Base-by-base conservation (phyloP, 164 flowering plant species). In the Chimonanthus praecox region DNA sequence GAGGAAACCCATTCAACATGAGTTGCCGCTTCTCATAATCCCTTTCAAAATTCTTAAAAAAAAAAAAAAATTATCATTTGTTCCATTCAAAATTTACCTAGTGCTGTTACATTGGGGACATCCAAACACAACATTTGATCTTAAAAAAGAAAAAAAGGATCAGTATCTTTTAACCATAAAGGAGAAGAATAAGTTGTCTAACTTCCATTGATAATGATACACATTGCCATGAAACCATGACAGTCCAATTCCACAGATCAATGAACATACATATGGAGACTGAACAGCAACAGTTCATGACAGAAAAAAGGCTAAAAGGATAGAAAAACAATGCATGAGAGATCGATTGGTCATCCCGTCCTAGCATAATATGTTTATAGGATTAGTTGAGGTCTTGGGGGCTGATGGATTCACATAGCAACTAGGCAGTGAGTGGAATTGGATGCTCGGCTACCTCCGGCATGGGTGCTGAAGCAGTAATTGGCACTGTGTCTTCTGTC, bases 391-490 rank as follows among this genome's bases (percentile, higher is more conserved):
- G 78, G 54, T 73, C 75, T 47, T 78, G 78, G 73, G 72, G n/a
- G 46, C 68, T 66, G 87, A 74, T 63, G 78, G 58, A n/a, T 78
- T 76, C 61, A 65, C 48, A 11, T 45, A 75, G 75, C 83, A 83
- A 72, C 73, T 76, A 7, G 81, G 69, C 3, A 68, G 68, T 6
- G 82, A 33, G 65, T 6, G 68, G 61, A 4, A 76, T 71, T 47
- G 61, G 73, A 72, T 78, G 79, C 8, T 83, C 88, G 15, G 72
- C 64, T 60, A 71, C 80, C 65, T 83, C 82, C 49, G 79, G 54
- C 49, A 64, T n/a, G 44, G 58, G 33, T 33, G 33, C 46, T 49
- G 79, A 63, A 49, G 64, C 21, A 60, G 69, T 46, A 6, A 15
- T 49, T 5, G 16, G 63, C 5, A 43, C 71, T 18, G 74, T 74